phyloP scores from a whole-genome alignment of 768 basidiomycete genomes.

The Boletus vermiculosoides region DNA sequence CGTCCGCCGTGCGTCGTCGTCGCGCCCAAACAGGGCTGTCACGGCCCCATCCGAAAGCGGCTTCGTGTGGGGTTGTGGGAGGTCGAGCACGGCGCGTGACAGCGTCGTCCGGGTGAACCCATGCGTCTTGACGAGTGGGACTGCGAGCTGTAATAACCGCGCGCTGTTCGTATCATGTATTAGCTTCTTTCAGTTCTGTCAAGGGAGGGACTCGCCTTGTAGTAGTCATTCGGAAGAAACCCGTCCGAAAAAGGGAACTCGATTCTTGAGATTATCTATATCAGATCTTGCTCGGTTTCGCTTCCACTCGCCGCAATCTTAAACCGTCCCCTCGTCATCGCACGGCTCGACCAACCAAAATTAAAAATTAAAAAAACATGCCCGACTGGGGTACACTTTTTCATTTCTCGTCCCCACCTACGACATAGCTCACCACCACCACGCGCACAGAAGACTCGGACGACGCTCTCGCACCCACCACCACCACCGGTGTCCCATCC shows the following conservation, averaged over 20 bases:
- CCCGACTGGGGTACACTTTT: conserved; percentile 47
- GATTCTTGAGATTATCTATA: neutral
- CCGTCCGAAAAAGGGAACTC: neutral
- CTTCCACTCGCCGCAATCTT: no score
- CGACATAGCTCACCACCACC: conserved; percentile 23
- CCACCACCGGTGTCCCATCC: conserved; percentile 17
- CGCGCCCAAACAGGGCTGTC: conserved; percentile 69
- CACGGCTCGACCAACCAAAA: no score
- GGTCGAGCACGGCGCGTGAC: conserved; percentile 57
- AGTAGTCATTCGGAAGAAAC: conserved; percentile 8
- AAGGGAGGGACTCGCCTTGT: conserved; percentile 16
- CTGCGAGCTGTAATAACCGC: conserved; percentile 55
- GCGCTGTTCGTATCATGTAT: neutral
- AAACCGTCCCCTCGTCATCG: no score
- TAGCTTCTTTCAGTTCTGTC: neutral
- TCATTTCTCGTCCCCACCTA: neutral
- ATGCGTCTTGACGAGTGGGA: conserved; percentile 61
- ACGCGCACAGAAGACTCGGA: conserved; percentile 38
- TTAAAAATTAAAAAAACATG: conserved; percentile 23
- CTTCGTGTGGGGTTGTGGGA: conserved; percentile 47
- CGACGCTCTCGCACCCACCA: conserved; percentile 27
- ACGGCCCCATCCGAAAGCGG: conserved; percentile 72
- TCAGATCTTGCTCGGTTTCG: no score
- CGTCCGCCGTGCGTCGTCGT: conserved; percentile 60
- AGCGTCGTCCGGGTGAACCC: conserved; percentile 77